Base-by-base conservation (phyloP, 805 yeast genomes). In the Wickerhamiella azyma region DNA sequence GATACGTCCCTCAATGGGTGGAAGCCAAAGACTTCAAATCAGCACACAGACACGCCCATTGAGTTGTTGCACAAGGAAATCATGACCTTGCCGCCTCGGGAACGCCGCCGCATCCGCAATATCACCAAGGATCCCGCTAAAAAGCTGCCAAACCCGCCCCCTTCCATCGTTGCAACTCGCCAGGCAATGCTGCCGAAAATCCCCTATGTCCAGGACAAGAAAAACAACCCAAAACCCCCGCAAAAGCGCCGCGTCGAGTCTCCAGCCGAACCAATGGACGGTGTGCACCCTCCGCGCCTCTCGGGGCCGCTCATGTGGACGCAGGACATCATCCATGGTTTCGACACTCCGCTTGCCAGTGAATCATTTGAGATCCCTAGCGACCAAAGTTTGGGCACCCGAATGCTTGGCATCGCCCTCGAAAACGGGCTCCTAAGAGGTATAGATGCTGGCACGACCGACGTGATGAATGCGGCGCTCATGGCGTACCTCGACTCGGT, bases 381-480 rank as follows among this genome's bases (percentile, higher is more conserved):
- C 53, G 69, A 71, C 36, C 86, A 79, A 39, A 72, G 71, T 33
- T 62, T 92, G 39, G 74, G 76, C 44, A 66, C 77, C 10, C 70
- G 86, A 44, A 77, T 92, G 70, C 64, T 79, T 17, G 92, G 94
- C 57, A 77, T 82, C 9, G 81, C 92, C 52, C 71, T 96, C 55
- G 97, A 92, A 57, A 77, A 85, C 59, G 98, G 98, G 0, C 66
- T 92, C 8, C 71, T 86, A 0, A 94, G 94, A 0, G 76, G 78
- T 13, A 69, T 89, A n/a, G 79, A 77, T 39, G 72, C 79, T n/a
- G 78, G 77, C 17, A 83, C 81, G 5, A 74, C 83, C n/a, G 94
- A 86, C 46, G 66, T 92, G 16, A 60, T 88, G 51, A 66, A 78
- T 18, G 62, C 82, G n/a, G 96, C 96, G 0, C 66, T 92, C 37